Conservation (phyloP, 78 protist species). For the Speleostelium caveatum region DNA sequence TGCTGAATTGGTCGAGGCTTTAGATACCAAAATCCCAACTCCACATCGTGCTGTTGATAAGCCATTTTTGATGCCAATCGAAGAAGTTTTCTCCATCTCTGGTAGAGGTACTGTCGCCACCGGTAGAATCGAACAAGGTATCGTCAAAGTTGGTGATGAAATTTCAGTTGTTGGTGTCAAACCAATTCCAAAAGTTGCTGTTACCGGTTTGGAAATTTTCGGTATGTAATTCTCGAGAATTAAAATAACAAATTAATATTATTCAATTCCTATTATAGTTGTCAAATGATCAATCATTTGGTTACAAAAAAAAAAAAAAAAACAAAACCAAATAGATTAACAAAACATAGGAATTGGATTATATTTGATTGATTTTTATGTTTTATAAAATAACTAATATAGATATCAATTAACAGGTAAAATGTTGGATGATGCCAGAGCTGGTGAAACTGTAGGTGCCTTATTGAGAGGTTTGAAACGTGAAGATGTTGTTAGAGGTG, state of each 20-base stretch:
- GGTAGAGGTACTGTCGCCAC: conserved; percentile 98
- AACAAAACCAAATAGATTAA: too few species aligned
- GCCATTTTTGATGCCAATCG: conserved; percentile 97
- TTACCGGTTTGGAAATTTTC: conserved; percentile 96
- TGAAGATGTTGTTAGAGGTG: conserved; percentile 88
- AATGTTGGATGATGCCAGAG: conserved; percentile 89
- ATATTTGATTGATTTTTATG: too few species aligned
- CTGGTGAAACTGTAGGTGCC: conserved; percentile 98
- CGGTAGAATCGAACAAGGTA: conserved; percentile 95
- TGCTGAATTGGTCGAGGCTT: conserved; percentile 87
- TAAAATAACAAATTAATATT: too few species aligned
- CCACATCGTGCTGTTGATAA: conserved; percentile 91
- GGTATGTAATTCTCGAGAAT: too few species aligned
- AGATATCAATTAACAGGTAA: too few species aligned
- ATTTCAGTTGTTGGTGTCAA: conserved; percentile 90
- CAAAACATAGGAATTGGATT: too few species aligned
- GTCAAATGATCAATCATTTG: too few species aligned
- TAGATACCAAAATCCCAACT: conserved; percentile 85
- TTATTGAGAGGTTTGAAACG: conserved; percentile 94
- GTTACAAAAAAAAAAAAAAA: too few species aligned
- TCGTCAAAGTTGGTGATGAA: conserved; percentile 90
- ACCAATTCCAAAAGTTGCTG: conserved; percentile 78
- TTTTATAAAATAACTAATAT: too few species aligned
- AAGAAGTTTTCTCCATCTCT: conserved; percentile 92
- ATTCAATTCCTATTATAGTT: too few species aligned